Evolutionary conservation across 805 yeast species (phyloP), one percentile per base, ranked within the genome.

Genomic region (Scheffersomyces ergatensis): DNA sequence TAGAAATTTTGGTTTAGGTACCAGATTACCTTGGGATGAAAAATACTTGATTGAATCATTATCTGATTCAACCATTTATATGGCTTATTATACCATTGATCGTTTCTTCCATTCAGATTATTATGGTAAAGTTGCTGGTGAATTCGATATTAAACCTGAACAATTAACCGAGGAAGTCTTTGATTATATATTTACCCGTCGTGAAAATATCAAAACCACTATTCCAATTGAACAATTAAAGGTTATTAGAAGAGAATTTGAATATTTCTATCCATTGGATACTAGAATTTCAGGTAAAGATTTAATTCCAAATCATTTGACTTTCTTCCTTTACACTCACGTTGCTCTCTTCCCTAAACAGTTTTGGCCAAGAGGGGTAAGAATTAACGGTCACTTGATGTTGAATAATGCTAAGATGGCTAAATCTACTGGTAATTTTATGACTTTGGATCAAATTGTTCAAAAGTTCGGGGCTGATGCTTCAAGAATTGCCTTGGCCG

Each of bases 361-460:
- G 54, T 80, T 78, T 74, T 93, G 98, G 98, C 99, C 98, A 47
- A 77, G 67, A 53, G 97, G 97, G 63, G 77, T 93, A 49, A 84
- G 99, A 69, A 86, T 87, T 48, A 93, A 93, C 57, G 99, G 99
- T 51, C 99, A 93, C 63, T 78, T 93, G 70, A 67, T 93, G 76
- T 78, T 93, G 64, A 93, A 93, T 73, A 92, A 93, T 62, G 93
- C 92, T 55, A 93, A 93, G 78, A 93, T 93, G 99, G 83, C 97
- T 41, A 93, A 93, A 67, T 85, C 96, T 24, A 92, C 98, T 24
- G 99, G 99, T 69, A 93, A 93, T 73, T 93, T 93, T 63, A 75
- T 88, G 82, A 93, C 98, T 38, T 74, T 93, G 63, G 78, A 82
- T 54, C 89, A 93, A 64, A 78, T 85, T 61, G 83, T 83, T 45